Conservation (phyloP, 768 basidiomycete species). For the Boletus fagicola region DNA sequence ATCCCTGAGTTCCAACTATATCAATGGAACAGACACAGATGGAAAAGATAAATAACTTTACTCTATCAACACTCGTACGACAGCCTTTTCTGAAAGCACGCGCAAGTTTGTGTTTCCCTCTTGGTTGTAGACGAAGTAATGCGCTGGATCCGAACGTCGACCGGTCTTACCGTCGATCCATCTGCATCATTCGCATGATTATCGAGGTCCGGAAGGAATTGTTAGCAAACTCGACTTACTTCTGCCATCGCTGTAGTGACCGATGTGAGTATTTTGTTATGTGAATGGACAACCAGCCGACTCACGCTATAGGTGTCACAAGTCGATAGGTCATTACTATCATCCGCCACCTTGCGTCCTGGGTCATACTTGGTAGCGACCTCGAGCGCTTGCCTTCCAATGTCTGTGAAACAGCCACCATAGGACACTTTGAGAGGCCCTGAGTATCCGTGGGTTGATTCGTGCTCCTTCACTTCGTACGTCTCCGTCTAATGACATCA, state of each 20-base stretch:
- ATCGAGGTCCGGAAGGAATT: not conserved
- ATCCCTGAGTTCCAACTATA: constrained; percentile 12
- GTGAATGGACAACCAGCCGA: not conserved
- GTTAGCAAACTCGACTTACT: constrained; percentile 33
- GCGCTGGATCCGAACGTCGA: constrained; percentile 54
- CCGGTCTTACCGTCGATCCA: constrained; percentile 54
- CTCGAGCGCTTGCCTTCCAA: constrained; percentile 46
- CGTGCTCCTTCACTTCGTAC: constrained; percentile 16
- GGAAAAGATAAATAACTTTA: constrained; percentile 21
- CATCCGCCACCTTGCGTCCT: constrained; percentile 41
- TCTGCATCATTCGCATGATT: constrained; percentile 30
- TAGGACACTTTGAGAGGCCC: constrained; percentile 26
- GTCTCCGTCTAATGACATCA: constrained; percentile 18
- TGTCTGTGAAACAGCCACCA: constrained; percentile 35
- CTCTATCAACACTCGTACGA: constrained; percentile 51
- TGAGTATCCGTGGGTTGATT: constrained; percentile 23
- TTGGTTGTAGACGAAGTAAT: constrained; percentile 51
- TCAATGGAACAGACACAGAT: not conserved
- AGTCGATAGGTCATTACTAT: constrained; percentile 44
- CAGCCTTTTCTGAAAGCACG: constrained; percentile 41
- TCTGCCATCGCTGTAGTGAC: constrained; percentile 48
- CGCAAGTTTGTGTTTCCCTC: constrained; percentile 41
- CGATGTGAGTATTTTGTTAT: not conserved
- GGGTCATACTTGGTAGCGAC: constrained; percentile 48
- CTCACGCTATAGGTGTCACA: constrained; percentile 51